Evolutionary conservation across 2,329 filamentous ascomycete genomes (phyloP), one percentile per base, ranked within the genome.

Genomic region (Pseudogymnoascus sp.): DNA sequence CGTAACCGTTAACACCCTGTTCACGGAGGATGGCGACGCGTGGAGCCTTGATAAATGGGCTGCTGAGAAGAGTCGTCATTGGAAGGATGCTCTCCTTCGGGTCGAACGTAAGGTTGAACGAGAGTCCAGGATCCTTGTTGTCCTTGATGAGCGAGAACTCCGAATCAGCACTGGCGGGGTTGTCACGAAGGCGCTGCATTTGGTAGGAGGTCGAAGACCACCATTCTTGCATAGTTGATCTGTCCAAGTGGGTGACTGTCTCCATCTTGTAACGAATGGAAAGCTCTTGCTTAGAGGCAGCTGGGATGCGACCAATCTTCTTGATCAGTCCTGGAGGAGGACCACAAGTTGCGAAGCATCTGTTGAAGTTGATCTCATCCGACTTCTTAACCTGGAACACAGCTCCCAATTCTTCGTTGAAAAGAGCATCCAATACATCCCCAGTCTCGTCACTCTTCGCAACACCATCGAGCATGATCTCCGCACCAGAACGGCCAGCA

Each of bases 371-470:
- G 63, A 82, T 88, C 75, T 96, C 90, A 67, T 97, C 87, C 60
- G 84, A 82, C 74, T 90, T 92, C 68, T 89, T 87, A 60, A 97
- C 86, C 75, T 99, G 94, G 86, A 97, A 97, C 33, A 97, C 88
- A 13, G 92, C 93, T 66, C 94, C 94, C 18, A 97, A 84, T 73
- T 97, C 94, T 75, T 97, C 94, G 73, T 92, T 97, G 83, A 99
- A 97, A 18, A 99, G 82, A 0, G 88, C 83, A 62, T 91, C 85
- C 6, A 96, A 78, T 15, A 95, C 75, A 69, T 86, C 79, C 1
- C 65, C 45, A 5, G 86, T 80, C 52, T 84, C 78, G 45, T 86
- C 80, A 25, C 84, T 85, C 64, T 84, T 85, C 29, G 82, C 77
- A 39, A 92, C 79, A 61, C 82, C 83, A 72, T 97, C 92, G 62